These are phyloP conservation scores for Crotalaria pallida DNA, from an alignment of 306 rosid genomes.

Conservation along the genomic window DNA sequence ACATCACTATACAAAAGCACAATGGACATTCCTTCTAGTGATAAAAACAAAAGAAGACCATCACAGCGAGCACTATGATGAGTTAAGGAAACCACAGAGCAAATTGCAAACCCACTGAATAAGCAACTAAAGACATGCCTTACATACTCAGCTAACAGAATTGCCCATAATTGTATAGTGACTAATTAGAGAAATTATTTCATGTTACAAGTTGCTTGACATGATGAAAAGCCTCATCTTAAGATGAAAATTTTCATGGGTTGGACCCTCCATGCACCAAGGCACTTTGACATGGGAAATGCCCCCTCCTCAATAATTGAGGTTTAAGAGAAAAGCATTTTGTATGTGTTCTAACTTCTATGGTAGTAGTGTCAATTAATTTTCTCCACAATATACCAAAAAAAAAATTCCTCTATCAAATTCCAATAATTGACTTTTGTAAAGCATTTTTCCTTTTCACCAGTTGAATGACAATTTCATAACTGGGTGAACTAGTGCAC, in stretches of 20 bases:
- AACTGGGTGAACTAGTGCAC: too few relatives aligned
- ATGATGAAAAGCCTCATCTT: conserved; percentile 23
- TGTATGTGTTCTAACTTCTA: background rate
- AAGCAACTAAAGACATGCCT: conserved; percentile 30
- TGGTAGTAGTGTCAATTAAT: conserved; percentile 24
- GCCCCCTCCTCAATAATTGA: conserved; percentile 26
- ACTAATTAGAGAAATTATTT: conserved; percentile 27
- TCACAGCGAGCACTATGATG: conserved; percentile 33
- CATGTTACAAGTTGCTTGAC: conserved; percentile 30
- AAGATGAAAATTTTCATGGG: background rate
- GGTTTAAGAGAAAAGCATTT: background rate
- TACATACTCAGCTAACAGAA: conserved; percentile 26
- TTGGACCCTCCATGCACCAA: conserved; percentile 37
- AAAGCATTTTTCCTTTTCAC: conserved; percentile 6
- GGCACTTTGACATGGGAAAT: conserved; percentile 30
- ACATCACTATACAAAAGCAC: conserved; percentile 5
- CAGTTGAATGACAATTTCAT: background rate
- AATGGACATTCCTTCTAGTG: conserved; percentile 22
- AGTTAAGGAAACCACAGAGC: conserved; percentile 25
- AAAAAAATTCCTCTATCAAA: background rate
- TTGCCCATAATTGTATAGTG: conserved; percentile 37
- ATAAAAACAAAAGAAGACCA: conserved; percentile 45
- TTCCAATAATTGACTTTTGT: conserved; percentile 10
- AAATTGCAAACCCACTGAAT: conserved; percentile 34
- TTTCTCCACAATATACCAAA: conserved; percentile 29